Conservation (phyloP, 2,329 filamentous ascomycete species). For the Microdochium nivale region DNA sequence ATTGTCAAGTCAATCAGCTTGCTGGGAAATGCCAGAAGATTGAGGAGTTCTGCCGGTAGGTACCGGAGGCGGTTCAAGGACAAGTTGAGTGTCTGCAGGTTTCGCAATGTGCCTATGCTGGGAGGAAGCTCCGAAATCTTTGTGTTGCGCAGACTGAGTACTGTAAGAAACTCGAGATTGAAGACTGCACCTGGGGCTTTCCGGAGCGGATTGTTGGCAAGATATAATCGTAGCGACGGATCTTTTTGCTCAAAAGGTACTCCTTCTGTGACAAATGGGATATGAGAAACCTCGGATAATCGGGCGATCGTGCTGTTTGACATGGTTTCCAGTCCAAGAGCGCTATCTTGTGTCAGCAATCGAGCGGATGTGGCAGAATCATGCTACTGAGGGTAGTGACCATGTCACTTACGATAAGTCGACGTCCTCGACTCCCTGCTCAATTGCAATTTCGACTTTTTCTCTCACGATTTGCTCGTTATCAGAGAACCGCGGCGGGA, state of each 20-base stretch:
- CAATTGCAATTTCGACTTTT: constrained; percentile 43
- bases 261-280: constrained; percentile 44
- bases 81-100: constrained; percentile 55
- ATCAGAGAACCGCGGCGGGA: constrained; percentile 10
- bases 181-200: constrained; percentile 53
- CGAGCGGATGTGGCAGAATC: neutral
- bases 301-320: constrained; percentile 49
- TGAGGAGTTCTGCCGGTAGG: constrained; percentile 55
- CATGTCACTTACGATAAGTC: constrained; percentile 50
- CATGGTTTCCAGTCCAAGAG: constrained; percentile 40
- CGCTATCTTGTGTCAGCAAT: constrained; percentile 13
- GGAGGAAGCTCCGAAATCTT: constrained; percentile 51
- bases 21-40: constrained; percentile 36
- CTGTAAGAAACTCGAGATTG: constrained; percentile 50
- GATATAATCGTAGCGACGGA: constrained; percentile 51
- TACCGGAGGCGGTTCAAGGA: constrained; percentile 53
- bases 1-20: constrained; percentile 44
- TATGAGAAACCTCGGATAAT: constrained; percentile 43
- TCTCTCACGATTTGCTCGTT: constrained; percentile 35
- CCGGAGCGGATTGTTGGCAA: constrained; percentile 49
- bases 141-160: constrained; percentile 60
- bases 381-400: neutral
- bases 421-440: constrained; percentile 48
- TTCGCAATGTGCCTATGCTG: constrained; percentile 46
- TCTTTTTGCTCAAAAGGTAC: constrained; percentile 52